These are phyloP conservation scores for Buxus sempervirens DNA, from an alignment of 164 flowering plant genomes.

Conservation along the genomic window DNA sequence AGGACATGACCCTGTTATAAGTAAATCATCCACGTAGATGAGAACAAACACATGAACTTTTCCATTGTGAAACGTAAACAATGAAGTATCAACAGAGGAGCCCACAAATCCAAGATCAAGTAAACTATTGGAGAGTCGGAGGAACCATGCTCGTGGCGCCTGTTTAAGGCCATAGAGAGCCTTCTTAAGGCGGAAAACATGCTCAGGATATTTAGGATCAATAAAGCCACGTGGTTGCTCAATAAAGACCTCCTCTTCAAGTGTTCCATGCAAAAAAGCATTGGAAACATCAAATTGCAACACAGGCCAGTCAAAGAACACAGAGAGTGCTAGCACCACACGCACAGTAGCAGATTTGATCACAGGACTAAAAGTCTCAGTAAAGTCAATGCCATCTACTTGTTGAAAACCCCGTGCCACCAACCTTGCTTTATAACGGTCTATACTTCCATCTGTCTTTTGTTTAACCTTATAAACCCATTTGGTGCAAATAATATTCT, in stretches of 20 bases:
- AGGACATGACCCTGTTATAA: neutral
- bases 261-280: conserved; percentile 5
- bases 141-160: neutral
- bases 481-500: conserved; percentile 2
- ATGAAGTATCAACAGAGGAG: neutral
- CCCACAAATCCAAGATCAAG: neutral
- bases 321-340: conserved; percentile 1
- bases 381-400: too few relatives aligned
- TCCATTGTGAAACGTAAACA: neutral
- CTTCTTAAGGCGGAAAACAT: neutral
- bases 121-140: neutral
- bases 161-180: neutral
- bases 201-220: neutral
- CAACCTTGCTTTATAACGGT: neutral
- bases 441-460: neutral
- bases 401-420: conserved; percentile 3
- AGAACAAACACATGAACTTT: conserved; percentile 5
- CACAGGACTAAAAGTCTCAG: too few relatives aligned
- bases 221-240: neutral
- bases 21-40: conserved; percentile 3
- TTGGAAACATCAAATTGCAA: conserved; percentile 6
- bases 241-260: conserved; percentile 2
- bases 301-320: conserved; percentile 4
- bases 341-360: neutral
- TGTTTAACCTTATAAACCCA: conserved; percentile 6